A percentile compares a stretch with the other conserved stretches of the same genome.
Conservation (phyloP, 352 stramenopile genomes). For the Pythium aristosporum region DNA sequence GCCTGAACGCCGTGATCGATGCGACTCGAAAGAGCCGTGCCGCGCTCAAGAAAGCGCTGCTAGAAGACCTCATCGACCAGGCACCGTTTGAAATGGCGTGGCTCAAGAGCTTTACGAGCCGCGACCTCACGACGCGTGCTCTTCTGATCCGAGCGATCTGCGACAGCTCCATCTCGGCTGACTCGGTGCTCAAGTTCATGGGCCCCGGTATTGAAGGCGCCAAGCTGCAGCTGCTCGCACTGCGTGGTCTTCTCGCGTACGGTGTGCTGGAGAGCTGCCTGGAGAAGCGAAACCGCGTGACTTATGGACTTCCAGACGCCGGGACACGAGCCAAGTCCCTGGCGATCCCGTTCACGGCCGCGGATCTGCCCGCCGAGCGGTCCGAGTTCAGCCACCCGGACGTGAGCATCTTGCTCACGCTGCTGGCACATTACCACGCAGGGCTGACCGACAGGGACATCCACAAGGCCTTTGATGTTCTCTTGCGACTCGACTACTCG, state of each 20-base stretch:
- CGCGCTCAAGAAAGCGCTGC: slow-evolving; percentile 39
- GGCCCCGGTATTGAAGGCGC: slow-evolving; percentile 15
- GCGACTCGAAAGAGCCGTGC: slow-evolving; percentile 17
- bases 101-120: slow-evolving; percentile 35
- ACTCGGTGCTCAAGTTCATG: slow-evolving; percentile 18
- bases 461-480: slow-evolving; percentile 5
- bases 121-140: slow-evolving; percentile 32
- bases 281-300: slow-evolving; percentile 76
- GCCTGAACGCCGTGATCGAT: slow-evolving; percentile 27
- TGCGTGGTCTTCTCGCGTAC: slow-evolving; percentile 77
- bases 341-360: slow-evolving; percentile 83
- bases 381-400: slow-evolving; percentile 21
- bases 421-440: slow-evolving; percentile 16
- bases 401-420: slow-evolving; percentile 17
- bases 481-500: slow-evolving; percentile 10
- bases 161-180: slow-evolving; percentile 2
- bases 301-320: slow-evolving; percentile 63
- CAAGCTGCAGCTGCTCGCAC: slow-evolving; percentile 43
- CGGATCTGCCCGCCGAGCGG: slow-evolving; percentile 36
- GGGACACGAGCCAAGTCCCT: slow-evolving; percentile 56
- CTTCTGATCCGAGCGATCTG: background rate
- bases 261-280: slow-evolving; percentile 79
- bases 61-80: slow-evolving; percentile 57
- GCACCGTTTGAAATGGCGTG: slow-evolving; percentile 64
- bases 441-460: slow-evolving; percentile 12